Evolutionary conservation across 2,329 filamentous ascomycete species (phyloP).

Genomic region (Cercospora brassicicola): DNA sequence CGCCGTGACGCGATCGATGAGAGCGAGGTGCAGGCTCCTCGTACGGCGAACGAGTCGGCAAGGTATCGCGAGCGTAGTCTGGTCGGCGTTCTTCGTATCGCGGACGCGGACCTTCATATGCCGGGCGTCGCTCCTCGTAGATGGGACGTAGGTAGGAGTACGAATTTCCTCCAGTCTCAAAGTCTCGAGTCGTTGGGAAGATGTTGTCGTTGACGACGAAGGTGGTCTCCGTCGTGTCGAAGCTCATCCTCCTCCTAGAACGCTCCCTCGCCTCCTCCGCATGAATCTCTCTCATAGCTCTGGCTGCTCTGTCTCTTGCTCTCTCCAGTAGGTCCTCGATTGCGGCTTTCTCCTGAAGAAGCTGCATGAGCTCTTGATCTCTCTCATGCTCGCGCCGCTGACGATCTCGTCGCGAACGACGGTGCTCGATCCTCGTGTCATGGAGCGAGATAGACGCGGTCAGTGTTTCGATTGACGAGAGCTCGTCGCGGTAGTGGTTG

Average conservation of each 20-base stretch:
- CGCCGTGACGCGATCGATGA: background rate
- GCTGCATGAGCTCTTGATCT: background rate
- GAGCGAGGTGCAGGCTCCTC: background rate
- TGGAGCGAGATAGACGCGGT: background rate
- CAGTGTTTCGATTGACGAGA: background rate
- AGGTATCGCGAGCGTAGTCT: background rate
- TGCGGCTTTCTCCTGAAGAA: background rate
- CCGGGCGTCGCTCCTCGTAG: background rate
- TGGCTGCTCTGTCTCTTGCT: background rate
- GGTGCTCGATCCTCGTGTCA: background rate
- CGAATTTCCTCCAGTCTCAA: background rate
- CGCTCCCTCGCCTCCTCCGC: background rate
- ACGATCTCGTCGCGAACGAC: background rate
- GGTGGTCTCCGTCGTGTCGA: background rate
- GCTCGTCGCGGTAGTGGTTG: background rate
- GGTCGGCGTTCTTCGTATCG: slow-evolving; percentile 4
- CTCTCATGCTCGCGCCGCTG: background rate
- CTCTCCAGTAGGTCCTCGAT: background rate
- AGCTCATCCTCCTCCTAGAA: background rate
- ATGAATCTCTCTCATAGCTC: background rate
- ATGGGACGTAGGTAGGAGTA: background rate
- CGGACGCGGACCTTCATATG: background rate
- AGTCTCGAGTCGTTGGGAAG: background rate
- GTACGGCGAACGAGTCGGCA: background rate
- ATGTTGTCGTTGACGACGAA: background rate